A percentile compares a stretch with the other conserved stretches of the same genome.
phyloP scores from a whole-genome alignment of 208 protist species.

The Trypanosoma rangeli region DNA sequence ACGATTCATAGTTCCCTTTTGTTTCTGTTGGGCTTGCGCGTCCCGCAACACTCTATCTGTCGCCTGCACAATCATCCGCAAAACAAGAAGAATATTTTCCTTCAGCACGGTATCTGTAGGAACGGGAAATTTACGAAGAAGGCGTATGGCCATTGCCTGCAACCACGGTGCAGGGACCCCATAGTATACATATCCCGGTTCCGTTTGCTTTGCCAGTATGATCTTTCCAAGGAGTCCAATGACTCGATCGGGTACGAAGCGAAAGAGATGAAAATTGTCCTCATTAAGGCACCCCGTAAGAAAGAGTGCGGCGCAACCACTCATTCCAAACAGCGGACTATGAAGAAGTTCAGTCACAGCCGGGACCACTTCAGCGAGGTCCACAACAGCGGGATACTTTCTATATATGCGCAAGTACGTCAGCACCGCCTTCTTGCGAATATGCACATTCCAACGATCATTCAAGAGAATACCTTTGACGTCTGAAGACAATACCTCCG shows the following conservation, averaged over 20 bases:
- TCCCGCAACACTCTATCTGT: conserved; percentile 89
- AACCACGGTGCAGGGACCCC: conserved; percentile 97
- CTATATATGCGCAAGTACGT: conserved; percentile 96
- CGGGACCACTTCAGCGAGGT: conserved; percentile 58
- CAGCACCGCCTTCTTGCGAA: conserved; percentile 98
- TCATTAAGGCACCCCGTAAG: conserved; percentile 88
- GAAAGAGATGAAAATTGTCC: conserved; percentile 61
- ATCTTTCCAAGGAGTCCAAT: conserved; percentile 85
- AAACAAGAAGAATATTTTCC: conserved; percentile 56
- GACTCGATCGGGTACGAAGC: conserved; percentile 54
- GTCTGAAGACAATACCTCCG: conserved; percentile 95
- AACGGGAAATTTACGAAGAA: conserved; percentile 95
- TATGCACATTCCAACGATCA: conserved; percentile 61
- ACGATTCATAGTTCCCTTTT: conserved; percentile 92
- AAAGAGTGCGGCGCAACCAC: conserved; percentile 92
- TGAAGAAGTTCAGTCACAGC: conserved; percentile 87
- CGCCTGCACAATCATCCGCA: conserved; percentile 83
- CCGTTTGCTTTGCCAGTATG: conserved; percentile 86
- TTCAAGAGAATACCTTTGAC: conserved; percentile 95
- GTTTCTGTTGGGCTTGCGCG: conserved; percentile 75
- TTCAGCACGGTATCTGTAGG: conserved; percentile 62
- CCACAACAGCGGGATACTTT: conserved; percentile 92
- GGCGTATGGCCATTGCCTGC: conserved; percentile 96
- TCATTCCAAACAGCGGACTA: conserved; percentile 90
- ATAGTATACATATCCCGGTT: conserved; percentile 97